Evolutionary conservation across 345 rosid species (phyloP), one percentile per base, ranked within the genome.

Genomic region (Bretschneidera sinensis): DNA sequence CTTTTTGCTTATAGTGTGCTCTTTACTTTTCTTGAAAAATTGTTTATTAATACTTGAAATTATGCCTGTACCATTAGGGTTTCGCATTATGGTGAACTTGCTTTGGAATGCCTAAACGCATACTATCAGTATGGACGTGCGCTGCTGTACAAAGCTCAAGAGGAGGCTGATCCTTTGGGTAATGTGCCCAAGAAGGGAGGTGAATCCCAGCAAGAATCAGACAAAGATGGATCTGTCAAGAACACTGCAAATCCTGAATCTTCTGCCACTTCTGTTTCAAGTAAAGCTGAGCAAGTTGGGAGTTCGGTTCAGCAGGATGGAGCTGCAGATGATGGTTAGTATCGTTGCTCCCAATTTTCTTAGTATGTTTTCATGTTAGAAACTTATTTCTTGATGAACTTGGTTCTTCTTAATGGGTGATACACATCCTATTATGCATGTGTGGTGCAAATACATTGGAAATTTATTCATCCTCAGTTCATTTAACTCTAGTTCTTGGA

Each of bases 151-250:
- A 91, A 91, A 75, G 97, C 95, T 65, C 96, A 88, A 54, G 96
- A 90, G 66, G 96, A 91, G 82, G 77, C 92, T 56, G 99, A 86
- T 82, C 96, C 96, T 17, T 63, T 88, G 71, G 99, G 72, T 59
- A 51, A 78, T 66, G 71, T 91, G 61, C 85, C 97, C 0, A 82
- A 85, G 78, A 90, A 82, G 78, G 91, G 82, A 22, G 72, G 52
- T 60, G 82, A 74, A 57, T 60, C 73, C 52, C 71, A 63, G 48
- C 71, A 67, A 65, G 79, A 63, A 11, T 52, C 78, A 65, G 71
- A 66, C 60, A 82, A 74, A 68, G 84, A 79, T 63, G 87, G 47
- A 62, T 54, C 78, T 62, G 63, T 59, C 23, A 85, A 84, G 75
- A 67, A 52, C 57, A 47, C 51, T 54, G 43, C 55, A 2, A 77